Evolutionary conservation across 2,329 filamentous ascomycete genomes (phyloP), one percentile per base, ranked within the genome.

Genomic region (Pezicula carpinea): DNA sequence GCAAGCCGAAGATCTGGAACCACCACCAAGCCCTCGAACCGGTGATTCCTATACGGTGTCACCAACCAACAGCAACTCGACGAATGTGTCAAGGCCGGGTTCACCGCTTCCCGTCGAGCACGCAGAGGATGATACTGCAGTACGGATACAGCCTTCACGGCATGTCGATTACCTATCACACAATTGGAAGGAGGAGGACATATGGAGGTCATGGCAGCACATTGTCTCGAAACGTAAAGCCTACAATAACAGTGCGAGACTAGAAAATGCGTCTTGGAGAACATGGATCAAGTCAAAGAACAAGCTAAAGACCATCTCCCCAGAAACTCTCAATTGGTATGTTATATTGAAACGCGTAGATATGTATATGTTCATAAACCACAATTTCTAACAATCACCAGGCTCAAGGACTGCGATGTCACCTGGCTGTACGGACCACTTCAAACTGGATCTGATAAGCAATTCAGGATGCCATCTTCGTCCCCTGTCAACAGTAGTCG

Each of bases 251-350:
- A 80, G 86, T 31, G 84, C 83, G 29, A 77, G 93, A 42, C 69
- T 97, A 23, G 93, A 97, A 67, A 97, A 99, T 67, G 93, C 93
- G 3, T 96, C 90, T 0, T 99, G 93, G 93, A 80, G 93, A 64
- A 93, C 90, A 1, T 97, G 93, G 93, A 87, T 89, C 64, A 97
- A 97, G 68, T 78, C 87, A 41, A 95, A 95, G 69, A 86, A 95
- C 66, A 82, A 86, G 34, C 74, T 97, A 41, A 85, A 82, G 63
- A 97, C 92, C 0, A 82, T 97, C 18, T 90, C 89, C 6, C 90
- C 93, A 3, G 91, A 96, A 67, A 88, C 85, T 2, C 73, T 99
- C 47, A 96, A 97, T 68, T 99, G 93, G 92, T 95, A 69, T 60
- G 82, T 74, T 34, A 5, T 32, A 21, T 33, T 21, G 6, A 21